Percentiles rank a stretch among this genome's conserved stretches.
These are phyloP conservation scores for Globisporangium solare DNA, from an alignment of 352 stramenopile genomes.

Conservation along the genomic window DNA sequence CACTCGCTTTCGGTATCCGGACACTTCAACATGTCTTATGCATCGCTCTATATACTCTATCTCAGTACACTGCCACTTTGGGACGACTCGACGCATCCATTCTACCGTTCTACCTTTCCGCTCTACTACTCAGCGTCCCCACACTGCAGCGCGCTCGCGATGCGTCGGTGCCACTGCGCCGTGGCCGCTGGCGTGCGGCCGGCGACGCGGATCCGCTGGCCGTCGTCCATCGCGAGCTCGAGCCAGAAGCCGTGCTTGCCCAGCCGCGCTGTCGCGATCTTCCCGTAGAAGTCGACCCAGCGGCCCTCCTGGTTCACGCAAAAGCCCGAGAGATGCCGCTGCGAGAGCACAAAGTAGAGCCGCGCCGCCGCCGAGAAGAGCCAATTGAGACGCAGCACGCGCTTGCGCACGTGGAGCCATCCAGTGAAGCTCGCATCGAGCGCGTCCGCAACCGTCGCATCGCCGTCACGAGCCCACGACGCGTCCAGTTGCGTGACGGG, in stretches of 20 bases:
- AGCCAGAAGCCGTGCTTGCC: constrained; percentile 14
- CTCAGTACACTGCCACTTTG: too few relatives aligned
- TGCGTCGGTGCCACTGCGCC: constrained; percentile 7
- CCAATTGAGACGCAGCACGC: constrained; percentile 16
- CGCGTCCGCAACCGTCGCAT: neutral
- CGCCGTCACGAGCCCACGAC: neutral
- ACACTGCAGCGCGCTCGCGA: constrained; percentile 4
- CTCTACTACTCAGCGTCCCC: neutral
- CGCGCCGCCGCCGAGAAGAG: constrained; percentile 14
- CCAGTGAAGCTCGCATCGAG: constrained; percentile 19
- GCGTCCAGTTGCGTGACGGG: neutral
- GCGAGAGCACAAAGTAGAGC: constrained; percentile 34
- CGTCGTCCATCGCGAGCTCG: constrained; percentile 9
- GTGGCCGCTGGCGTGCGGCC: constrained; percentile 8
- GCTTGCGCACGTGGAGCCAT: constrained; percentile 23
- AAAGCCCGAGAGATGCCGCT: constrained; percentile 26
- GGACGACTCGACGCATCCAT: too few relatives aligned
- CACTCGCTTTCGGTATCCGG: too few relatives aligned
- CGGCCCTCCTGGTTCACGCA: constrained; percentile 36
- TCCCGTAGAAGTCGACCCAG: constrained; percentile 29
- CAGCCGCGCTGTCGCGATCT: constrained; percentile 12
- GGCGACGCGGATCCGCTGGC: constrained; percentile 22
- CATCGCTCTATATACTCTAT: too few relatives aligned
- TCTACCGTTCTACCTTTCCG: too few relatives aligned
- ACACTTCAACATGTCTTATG: too few relatives aligned